Base-by-base conservation (phyloP, 108 stramenopile species). In the Cyclostephanos invisitatus region DNA sequence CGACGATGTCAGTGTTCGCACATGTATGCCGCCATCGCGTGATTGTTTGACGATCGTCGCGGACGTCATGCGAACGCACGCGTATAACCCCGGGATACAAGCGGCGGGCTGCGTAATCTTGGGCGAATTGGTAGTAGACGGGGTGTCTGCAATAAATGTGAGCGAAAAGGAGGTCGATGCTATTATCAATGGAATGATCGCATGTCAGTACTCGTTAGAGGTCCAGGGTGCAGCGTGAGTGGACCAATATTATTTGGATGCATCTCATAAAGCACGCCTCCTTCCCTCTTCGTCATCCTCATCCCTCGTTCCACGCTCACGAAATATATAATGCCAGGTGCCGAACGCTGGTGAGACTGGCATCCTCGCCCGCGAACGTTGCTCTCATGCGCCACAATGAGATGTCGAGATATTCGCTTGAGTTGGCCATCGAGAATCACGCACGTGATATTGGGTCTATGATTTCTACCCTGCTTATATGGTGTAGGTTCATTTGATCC, bases 101-200 rank as follows among this genome's bases (percentile, higher is more conserved):
- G 62, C 71, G 21, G 66, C 67, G 17, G 78, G 78, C 38, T 72
- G 71, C 58, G 71, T 64, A 35, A 67, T 79, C n/a, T 65, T 79
- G n/a, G 32, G 78, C 58, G 72, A 72, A 38, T 65, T 79, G 25
- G 65, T 67, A 50, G 54, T 32, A 14, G 44, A 64, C 22, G 78
- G 66, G 21, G 38, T 25, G 42, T 57, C 66, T 38, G 59, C 64
- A 42, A 56, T 72, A 7, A 48, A 59, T 18, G 71, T 79, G 0
- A 72, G 64, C 7, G 60, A 72, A 28, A 17, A 36, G 53, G 78
- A 72, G 37, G 36, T 72, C 35, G 60, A 68, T 54, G 65, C 58
- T 28, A 63, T 79, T 1, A 21, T 72, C 2, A 67, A 36, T 21
- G 57, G 65, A 2, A 72, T 79, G 21, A 18, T 79, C 0, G n/a